Conservation (phyloP, 768 basidiomycete species). For the Clathrus columnatus region DNA sequence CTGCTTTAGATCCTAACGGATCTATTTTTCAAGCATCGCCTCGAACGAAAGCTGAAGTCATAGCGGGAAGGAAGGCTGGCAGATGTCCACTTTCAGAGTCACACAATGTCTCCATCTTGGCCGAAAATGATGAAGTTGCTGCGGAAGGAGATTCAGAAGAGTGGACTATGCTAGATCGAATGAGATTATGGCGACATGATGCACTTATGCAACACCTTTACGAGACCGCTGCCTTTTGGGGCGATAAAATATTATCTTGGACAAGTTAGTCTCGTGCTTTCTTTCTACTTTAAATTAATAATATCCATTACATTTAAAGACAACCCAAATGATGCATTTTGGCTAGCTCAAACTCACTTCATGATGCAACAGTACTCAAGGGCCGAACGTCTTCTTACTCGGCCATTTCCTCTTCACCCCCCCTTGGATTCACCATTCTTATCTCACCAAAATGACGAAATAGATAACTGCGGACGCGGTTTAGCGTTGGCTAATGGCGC, state of each 20-base stretch:
- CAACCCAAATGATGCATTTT: slow-evolving; percentile 97
- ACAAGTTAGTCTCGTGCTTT: slow-evolving; percentile 51
- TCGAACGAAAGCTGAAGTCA: slow-evolving; percentile 36
- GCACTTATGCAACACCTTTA: slow-evolving; percentile 98
- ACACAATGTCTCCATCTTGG: slow-evolving; percentile 40
- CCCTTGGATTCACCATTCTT: slow-evolving; percentile 23
- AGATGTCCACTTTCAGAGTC: slow-evolving; percentile 65
- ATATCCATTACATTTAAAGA: slow-evolving; percentile 34
- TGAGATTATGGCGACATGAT: slow-evolving; percentile 96
- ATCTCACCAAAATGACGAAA: slow-evolving; percentile 18
- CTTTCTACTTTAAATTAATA: not conserved
- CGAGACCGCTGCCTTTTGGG: slow-evolving; percentile 97
- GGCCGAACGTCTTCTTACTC: slow-evolving; percentile 81
- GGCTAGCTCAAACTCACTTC: slow-evolving; percentile 97
- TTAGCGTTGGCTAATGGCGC: slow-evolving; percentile 10
- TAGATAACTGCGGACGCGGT: slow-evolving; percentile 34
- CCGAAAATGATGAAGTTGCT: slow-evolving; percentile 45
- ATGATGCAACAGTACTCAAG: slow-evolving; percentile 93
- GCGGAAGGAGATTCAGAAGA: slow-evolving; percentile 26
- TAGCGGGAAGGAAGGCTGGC: slow-evolving; percentile 21
- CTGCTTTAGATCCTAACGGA: slow-evolving; percentile 62
- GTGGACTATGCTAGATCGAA: slow-evolving; percentile 88
- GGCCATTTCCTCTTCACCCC: slow-evolving; percentile 62
- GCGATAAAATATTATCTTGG: slow-evolving; percentile 93
- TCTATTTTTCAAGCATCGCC: slow-evolving; percentile 72